Evolutionary conservation across 495 filamentous ascomycete species (phyloP), one percentile per base, ranked within the genome.

Genomic region (Annulohypoxylon moriforme): DNA sequence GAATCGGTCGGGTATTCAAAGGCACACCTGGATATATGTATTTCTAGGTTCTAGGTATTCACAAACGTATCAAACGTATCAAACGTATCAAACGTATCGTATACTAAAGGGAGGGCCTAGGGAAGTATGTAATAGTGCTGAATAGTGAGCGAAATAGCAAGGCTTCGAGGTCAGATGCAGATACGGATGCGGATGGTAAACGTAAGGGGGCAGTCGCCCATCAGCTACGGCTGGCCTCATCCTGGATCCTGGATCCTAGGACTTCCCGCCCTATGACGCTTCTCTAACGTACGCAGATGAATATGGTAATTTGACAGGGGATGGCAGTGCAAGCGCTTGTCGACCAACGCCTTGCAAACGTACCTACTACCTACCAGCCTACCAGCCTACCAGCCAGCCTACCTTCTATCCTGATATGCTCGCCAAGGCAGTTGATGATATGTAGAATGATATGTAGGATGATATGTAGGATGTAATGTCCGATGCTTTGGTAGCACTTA

Each of bases 101-200:
- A n/a, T n/a, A n/a, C n/a, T n/a, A n/a, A n/a, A n/a, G n/a, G n/a
- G n/a, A n/a, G n/a, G n/a, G n/a, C n/a, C n/a, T n/a, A n/a, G n/a
- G n/a, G n/a, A n/a, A n/a, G n/a, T n/a, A n/a, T 29, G 6, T 29
- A 29, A 29, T 3, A 29, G 3, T 29, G 27, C 6, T 29, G 27
- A 29, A 29, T 29, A 2, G 2, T 33, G 11, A 49, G 14, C 18
- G 24, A 56, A 18, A 20, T 24, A 20, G 29, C 46, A 49, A 47
- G 38, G 44, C 64, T 52, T 16, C 14, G 24, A 64, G 64, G 53
- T 68, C 50, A 58, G 69, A 33, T 53, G 52, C 42, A 59, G 33
- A 29, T 44, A 14, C 13, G n/a, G n/a, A n/a, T n/a, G n/a, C n/a
- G n/a, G n/a, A n/a, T n/a, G n/a, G n/a, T n/a, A n/a, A n/a, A n/a